Evolutionary conservation across 2,329 filamentous ascomycete species (phyloP).

Genomic region (Colletotrichum sp.): DNA sequence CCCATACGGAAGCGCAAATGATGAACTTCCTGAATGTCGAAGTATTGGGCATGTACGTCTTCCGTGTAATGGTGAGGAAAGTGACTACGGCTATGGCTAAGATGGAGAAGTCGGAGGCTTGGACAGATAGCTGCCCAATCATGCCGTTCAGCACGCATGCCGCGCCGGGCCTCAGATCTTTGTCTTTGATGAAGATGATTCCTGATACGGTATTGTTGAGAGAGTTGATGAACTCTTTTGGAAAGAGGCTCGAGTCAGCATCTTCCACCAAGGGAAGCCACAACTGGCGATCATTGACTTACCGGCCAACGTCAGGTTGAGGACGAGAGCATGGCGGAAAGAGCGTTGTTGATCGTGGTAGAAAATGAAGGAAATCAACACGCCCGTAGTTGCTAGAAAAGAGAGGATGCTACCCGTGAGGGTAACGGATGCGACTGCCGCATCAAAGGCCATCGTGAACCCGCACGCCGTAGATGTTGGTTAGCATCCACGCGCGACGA

Average conservation of each 20-base stretch:
- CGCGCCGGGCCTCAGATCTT: constrained; percentile 29
- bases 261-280: neutral
- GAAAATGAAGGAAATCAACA: constrained; percentile 14
- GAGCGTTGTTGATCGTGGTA: constrained; percentile 24
- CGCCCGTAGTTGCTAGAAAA: constrained; percentile 8
- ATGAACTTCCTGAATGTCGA: constrained; percentile 31
- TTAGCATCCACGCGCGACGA: constrained; percentile 1
- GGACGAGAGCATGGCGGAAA: constrained; percentile 27
- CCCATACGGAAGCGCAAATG: constrained; percentile 43
- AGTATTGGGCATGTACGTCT: constrained; percentile 35
- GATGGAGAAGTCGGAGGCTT: constrained; percentile 47
- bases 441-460: constrained; percentile 21
- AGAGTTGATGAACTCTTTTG: constrained; percentile 44
- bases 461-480: constrained; percentile 15
- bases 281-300: neutral
- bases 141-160: constrained; percentile 48
- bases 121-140: constrained; percentile 49
- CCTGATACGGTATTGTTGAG: constrained; percentile 48
- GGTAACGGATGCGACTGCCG: constrained; percentile 13
- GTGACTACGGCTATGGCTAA: constrained; percentile 49
- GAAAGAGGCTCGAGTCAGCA: neutral
- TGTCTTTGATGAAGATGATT: constrained; percentile 32
- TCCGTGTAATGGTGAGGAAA: constrained; percentile 41
- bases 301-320: constrained; percentile 27
- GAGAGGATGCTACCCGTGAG: constrained; percentile 19